phyloP scores from a whole-genome alignment of 352 stramenopile species.

The Pythium guiyangense region DNA sequence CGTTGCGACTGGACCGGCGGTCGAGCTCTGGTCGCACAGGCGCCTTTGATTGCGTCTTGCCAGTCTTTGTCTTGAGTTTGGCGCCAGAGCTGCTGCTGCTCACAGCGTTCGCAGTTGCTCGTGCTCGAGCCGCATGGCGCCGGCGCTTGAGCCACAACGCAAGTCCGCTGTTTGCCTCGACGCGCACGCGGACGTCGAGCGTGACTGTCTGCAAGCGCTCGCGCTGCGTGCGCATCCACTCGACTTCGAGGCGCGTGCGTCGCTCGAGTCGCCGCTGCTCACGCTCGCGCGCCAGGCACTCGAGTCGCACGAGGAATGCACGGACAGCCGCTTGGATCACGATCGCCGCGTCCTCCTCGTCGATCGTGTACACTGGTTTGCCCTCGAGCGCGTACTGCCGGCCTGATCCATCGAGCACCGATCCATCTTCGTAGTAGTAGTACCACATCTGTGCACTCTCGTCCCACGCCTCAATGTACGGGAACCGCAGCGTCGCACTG shows the following conservation, averaged over 20 bases:
- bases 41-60: background rate
- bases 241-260: conserved; percentile 25
- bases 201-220: conserved; percentile 50
- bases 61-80: background rate
- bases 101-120: background rate
- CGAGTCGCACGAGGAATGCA: conserved; percentile 32
- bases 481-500: conserved; percentile 37
- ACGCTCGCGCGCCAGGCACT: conserved; percentile 24
- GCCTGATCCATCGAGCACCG: background rate
- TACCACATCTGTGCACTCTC: conserved; percentile 32
- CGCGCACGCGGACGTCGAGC: conserved; percentile 18
- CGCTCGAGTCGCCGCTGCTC: conserved; percentile 21
- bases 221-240: conserved; percentile 31
- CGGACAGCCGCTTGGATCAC: conserved; percentile 39
- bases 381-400: conserved; percentile 19
- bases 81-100: background rate
- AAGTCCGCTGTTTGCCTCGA: conserved; percentile 14
- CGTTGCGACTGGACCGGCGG: background rate
- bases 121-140: background rate
- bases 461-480: conserved; percentile 60
- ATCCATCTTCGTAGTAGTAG: conserved; percentile 26
- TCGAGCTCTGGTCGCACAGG: background rate
- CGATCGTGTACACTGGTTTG: conserved; percentile 56
- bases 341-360: conserved; percentile 48
- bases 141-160: conserved; percentile 19